phyloP scores from a whole-genome alignment of 2,329 filamentous ascomycete species.

The Teratosphaeria gauchensis region DNA sequence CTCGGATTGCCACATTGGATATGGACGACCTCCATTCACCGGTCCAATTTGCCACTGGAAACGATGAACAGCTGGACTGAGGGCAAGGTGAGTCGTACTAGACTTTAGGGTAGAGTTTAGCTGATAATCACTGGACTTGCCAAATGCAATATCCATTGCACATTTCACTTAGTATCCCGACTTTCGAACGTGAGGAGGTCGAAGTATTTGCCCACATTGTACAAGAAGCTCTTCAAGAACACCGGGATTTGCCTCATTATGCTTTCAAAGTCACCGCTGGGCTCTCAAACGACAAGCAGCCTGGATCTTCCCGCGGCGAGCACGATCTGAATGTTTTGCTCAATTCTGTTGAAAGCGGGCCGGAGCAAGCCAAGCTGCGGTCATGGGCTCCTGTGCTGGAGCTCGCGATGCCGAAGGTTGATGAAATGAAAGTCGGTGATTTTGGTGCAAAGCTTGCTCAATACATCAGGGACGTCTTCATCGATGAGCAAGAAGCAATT shows the following conservation, averaged over 20 bases:
- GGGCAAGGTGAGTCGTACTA: constrained; percentile 55
- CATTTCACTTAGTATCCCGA: constrained; percentile 63
- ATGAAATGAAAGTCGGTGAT: constrained; percentile 49
- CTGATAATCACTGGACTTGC: constrained; percentile 55
- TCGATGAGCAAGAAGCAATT: constrained; percentile 81
- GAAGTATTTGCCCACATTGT: not conserved
- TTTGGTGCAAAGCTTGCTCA: constrained; percentile 70
- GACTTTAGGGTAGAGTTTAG: not conserved
- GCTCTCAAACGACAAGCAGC: not conserved
- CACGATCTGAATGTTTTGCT: not conserved
- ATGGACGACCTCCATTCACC: constrained; percentile 85
- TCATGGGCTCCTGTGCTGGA: constrained; percentile 63
- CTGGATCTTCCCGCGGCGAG: not conserved
- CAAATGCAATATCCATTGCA: constrained; percentile 78
- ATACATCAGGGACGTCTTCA: constrained; percentile 68
- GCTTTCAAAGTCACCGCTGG: constrained; percentile 54
- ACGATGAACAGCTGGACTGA: constrained; percentile 89
- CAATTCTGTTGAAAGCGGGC: not conserved
- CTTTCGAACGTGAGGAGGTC: constrained; percentile 52
- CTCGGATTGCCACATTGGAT: constrained; percentile 93
- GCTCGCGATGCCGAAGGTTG: constrained; percentile 52
- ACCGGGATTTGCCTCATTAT: constrained; percentile 68
- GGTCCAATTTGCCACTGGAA: constrained; percentile 71
- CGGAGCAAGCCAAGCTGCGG: not conserved
- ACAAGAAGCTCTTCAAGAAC: not conserved